Evolutionary conservation across 1,284 basidiomycete genomes (phyloP).

Genomic region (Sanghuangporus sanghuang): DNA sequence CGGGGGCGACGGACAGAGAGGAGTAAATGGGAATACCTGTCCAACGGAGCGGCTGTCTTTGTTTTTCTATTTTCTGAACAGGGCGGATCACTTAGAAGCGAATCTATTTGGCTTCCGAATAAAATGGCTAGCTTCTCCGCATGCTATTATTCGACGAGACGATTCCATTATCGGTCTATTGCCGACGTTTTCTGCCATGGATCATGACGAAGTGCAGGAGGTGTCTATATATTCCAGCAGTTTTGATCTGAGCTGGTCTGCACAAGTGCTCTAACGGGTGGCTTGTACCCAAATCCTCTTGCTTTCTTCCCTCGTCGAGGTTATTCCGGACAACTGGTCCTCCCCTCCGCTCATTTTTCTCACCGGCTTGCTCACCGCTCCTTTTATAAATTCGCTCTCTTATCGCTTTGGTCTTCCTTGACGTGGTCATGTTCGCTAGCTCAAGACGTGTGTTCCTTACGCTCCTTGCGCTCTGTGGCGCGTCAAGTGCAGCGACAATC

Average conservation of each 20-base stretch:
- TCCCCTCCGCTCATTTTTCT: not conserved
- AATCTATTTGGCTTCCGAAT: not conserved
- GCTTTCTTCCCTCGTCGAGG: conserved; percentile 1
- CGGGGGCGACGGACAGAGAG: not conserved
- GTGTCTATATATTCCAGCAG: not conserved
- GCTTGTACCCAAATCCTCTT: not conserved
- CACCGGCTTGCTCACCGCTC: not conserved
- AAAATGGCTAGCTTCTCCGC: not conserved
- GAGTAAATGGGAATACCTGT: not conserved
- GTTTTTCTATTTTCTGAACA: not conserved
- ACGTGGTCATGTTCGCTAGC: not conserved
- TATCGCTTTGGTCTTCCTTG: not conserved
- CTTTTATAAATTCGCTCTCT: not conserved
- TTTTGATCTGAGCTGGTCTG: not conserved
- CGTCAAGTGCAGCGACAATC: conserved; percentile 25
- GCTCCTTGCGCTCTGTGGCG: not conserved
- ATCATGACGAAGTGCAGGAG: not conserved
- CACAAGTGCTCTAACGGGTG: not conserved
- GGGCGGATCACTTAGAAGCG: not conserved
- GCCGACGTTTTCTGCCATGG: not conserved
- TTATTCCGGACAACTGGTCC: not conserved
- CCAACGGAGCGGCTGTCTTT: not conserved
- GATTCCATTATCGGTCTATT: not conserved
- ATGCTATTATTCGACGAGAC: not conserved
- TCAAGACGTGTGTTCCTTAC: not conserved